These are phyloP conservation scores for Bretschneidera sinensis DNA, from an alignment of 345 rosid species.

Conservation along the genomic window DNA sequence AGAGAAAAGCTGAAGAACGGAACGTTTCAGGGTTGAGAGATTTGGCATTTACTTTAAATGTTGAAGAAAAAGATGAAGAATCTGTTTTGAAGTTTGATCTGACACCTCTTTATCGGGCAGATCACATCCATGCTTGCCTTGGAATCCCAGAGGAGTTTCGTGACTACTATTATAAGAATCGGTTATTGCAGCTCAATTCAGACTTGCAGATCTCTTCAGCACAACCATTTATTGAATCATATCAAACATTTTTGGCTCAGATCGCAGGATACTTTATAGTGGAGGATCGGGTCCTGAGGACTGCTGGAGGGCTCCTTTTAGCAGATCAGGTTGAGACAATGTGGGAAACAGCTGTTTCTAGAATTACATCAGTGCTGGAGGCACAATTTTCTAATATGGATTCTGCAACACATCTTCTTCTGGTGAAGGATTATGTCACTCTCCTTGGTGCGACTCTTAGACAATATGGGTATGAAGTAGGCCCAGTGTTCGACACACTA, in stretches of 20 bases:
- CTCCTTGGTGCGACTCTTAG: constrained; percentile 39
- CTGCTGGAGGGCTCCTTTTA: constrained; percentile 59
- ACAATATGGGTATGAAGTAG: constrained; percentile 38
- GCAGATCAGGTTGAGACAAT: constrained; percentile 76
- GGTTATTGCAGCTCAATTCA: constrained; percentile 69
- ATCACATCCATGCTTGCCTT: constrained; percentile 75
- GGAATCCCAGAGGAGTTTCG: constrained; percentile 72
- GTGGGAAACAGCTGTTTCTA: constrained; percentile 84
- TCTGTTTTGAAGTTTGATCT: constrained; percentile 68
- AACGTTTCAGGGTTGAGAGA: constrained; percentile 58
- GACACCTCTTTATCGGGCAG: constrained; percentile 79
- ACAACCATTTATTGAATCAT: constrained; percentile 81
- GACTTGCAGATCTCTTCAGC: constrained; percentile 71
- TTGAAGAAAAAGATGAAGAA: constrained; percentile 78
- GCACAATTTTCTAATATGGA: constrained; percentile 58
- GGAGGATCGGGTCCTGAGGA: constrained; percentile 86
- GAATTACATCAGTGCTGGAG: constrained; percentile 59
- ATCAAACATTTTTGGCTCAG: constrained; percentile 82
- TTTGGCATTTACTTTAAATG: too few species aligned
- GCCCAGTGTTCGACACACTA: constrained; percentile 28
- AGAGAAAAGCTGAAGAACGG: constrained; percentile 87
- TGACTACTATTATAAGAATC: constrained; percentile 71
- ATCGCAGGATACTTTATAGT: constrained; percentile 84
- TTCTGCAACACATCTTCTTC: constrained; percentile 48
- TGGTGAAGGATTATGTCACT: constrained; percentile 51